Conservation (phyloP, 1,139 yeast genomes). For the Waltiozyma sp. region DNA sequence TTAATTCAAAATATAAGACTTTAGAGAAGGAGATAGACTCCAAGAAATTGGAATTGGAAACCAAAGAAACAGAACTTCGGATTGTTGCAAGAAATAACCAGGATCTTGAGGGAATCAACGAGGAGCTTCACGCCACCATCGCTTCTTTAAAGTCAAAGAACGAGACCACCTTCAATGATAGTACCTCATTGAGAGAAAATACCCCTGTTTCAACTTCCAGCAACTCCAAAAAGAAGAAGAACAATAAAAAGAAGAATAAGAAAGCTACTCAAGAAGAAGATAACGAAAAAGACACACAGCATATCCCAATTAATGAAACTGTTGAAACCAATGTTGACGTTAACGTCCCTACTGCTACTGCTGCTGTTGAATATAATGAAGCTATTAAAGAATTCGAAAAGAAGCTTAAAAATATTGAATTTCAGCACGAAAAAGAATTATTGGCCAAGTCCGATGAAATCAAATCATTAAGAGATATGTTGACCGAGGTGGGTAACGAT, state of each 20-base stretch:
- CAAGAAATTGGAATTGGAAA: not conserved
- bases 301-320: slow-evolving; percentile 1
- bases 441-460: slow-evolving; percentile 16
- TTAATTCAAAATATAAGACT: not conserved
- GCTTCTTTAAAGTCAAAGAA: not conserved
- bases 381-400: slow-evolving; percentile 10
- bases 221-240: slow-evolving; percentile 11
- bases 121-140: not conserved
- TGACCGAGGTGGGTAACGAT: slow-evolving; percentile 65
- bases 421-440: slow-evolving; percentile 5
- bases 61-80: not conserved
- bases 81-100: not conserved
- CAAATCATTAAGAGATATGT: slow-evolving; percentile 50
- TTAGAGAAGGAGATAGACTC: slow-evolving; percentile 1
- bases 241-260: slow-evolving; percentile 10
- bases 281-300: slow-evolving; percentile 4
- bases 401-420: slow-evolving; percentile 11
- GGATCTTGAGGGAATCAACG: not conserved
- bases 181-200: too few relatives aligned
- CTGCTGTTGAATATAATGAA: not conserved
- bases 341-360: not conserved
- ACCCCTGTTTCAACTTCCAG: not conserved
- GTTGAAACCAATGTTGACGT: not conserved
- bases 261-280: slow-evolving; percentile 4
- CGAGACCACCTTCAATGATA: not conserved